These are phyloP conservation scores for Diaporthe aspalathi DNA, from an alignment of 2,329 filamentous ascomycete species.

Conservation along the genomic window DNA sequence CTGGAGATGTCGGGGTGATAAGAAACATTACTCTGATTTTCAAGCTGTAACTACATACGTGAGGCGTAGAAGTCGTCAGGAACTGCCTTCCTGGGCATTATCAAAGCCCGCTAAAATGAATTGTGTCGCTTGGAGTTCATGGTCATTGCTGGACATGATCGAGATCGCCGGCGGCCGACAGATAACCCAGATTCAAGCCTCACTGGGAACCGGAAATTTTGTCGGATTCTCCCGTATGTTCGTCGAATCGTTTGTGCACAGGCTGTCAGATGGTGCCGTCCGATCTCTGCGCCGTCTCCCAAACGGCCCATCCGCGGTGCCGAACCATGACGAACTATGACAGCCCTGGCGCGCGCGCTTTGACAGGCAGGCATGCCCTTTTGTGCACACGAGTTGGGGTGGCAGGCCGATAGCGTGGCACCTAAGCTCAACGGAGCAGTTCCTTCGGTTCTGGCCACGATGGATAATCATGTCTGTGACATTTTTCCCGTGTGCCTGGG, in stretches of 20 bases:
- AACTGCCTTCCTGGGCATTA: neutral
- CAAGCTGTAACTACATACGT: neutral
- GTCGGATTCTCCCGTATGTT: conserved; percentile 6
- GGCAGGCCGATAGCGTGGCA: conserved; percentile 9
- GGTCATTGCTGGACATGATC: neutral
- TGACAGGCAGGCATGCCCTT: neutral
- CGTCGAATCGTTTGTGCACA: neutral
- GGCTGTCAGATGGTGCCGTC: neutral
- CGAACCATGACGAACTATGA: neutral
- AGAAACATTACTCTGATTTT: neutral
- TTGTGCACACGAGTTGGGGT: conserved; percentile 4
- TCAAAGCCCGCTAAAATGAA: neutral
- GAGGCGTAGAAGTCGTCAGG: neutral
- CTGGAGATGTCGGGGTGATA: too few species aligned
- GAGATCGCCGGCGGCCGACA: neutral
- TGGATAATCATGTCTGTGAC: conserved; percentile 1
- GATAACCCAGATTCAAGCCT: neutral
- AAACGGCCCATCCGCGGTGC: neutral
- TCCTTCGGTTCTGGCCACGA: neutral
- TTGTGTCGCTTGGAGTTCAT: neutral
- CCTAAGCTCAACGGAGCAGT: neutral
- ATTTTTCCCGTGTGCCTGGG: conserved; percentile 15
- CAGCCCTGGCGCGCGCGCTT: conserved; percentile 1
- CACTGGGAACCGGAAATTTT: neutral
- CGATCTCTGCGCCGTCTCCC: conserved; percentile 15